These are phyloP conservation scores for Coemansia sp. DNA, from an alignment of 192 early-diverging fungal species.

Conservation along the genomic window DNA sequence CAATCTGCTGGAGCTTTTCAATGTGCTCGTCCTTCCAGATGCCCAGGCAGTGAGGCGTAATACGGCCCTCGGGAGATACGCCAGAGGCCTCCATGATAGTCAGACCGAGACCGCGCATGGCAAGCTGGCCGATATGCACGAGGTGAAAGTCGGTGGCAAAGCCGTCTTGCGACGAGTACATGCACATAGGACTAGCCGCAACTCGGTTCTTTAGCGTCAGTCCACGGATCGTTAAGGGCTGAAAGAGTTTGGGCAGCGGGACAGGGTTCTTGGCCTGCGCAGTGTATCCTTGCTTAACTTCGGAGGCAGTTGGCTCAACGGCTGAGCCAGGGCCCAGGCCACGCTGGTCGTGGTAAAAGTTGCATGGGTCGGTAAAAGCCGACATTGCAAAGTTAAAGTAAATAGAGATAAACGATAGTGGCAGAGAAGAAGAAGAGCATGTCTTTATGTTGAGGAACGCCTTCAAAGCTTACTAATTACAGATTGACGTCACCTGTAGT, in stretches of 20 bases:
- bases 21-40: slow-evolving; percentile 84
- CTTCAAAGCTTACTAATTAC: not conserved
- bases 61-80: slow-evolving; percentile 74
- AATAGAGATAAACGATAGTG: not conserved
- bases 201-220: slow-evolving; percentile 76
- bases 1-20: slow-evolving; percentile 39
- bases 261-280: slow-evolving; percentile 2
- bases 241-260: slow-evolving; percentile 58
- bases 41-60: slow-evolving; percentile 75
- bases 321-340: slow-evolving; percentile 31
- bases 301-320: slow-evolving; percentile 32
- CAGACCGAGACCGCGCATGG: slow-evolving; percentile 76
- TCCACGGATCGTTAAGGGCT: slow-evolving; percentile 65
- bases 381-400: not conserved
- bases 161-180: slow-evolving; percentile 70
- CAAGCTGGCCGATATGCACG: slow-evolving; percentile 65
- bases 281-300: slow-evolving; percentile 36
- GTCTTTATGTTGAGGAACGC: not conserved
- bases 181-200: slow-evolving; percentile 82
- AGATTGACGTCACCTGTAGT: not conserved
- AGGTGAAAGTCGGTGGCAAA: slow-evolving; percentile 67
- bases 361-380: not conserved
- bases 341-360: slow-evolving; percentile 38
- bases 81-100: slow-evolving; percentile 79
- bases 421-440: not conserved